Conservation (phyloP, 345 rosid genomes). For the Brassica carinata region DNA sequence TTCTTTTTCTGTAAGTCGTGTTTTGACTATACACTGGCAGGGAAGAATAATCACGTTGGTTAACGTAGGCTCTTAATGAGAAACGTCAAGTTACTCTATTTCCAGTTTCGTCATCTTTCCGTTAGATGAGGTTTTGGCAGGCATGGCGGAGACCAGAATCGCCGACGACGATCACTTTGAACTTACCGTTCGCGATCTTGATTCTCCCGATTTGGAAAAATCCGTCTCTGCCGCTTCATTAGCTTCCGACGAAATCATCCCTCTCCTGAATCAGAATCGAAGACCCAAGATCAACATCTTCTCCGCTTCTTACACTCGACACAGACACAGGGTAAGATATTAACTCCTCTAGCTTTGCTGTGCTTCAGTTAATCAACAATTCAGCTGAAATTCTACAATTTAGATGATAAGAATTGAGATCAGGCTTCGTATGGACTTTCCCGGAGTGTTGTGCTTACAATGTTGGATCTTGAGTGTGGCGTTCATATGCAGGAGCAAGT, state of each 20-base stretch:
- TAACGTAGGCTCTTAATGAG: too few relatives aligned
- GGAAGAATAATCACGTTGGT: too few relatives aligned
- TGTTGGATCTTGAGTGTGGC: background rate
- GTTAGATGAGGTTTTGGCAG: constrained; percentile 34
- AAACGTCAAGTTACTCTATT: too few relatives aligned
- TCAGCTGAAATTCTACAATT: too few relatives aligned
- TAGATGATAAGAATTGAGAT: background rate
- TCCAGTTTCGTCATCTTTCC: constrained; percentile 14
- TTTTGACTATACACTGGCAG: too few relatives aligned
- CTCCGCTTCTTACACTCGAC: constrained; percentile 61
- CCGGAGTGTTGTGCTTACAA: too few relatives aligned
- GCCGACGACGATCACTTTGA: constrained; percentile 53
- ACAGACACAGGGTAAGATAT: constrained; percentile 64
- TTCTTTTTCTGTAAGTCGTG: too few relatives aligned
- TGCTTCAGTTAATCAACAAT: background rate
- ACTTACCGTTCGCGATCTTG: constrained; percentile 58
- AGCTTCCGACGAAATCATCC: constrained; percentile 66
- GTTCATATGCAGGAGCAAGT: constrained; percentile 60
- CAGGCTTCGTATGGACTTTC: constrained; percentile 8
- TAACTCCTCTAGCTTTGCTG: background rate
- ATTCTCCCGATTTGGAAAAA: constrained; percentile 40
- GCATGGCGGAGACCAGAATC: constrained; percentile 39
- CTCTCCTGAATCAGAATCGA: constrained; percentile 59
- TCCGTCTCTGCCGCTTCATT: constrained; percentile 13
- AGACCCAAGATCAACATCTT: constrained; percentile 83